These are phyloP conservation scores for Patellifolia procumbens DNA, from an alignment of 179 eudicot genomes.

Conservation along the genomic window DNA sequence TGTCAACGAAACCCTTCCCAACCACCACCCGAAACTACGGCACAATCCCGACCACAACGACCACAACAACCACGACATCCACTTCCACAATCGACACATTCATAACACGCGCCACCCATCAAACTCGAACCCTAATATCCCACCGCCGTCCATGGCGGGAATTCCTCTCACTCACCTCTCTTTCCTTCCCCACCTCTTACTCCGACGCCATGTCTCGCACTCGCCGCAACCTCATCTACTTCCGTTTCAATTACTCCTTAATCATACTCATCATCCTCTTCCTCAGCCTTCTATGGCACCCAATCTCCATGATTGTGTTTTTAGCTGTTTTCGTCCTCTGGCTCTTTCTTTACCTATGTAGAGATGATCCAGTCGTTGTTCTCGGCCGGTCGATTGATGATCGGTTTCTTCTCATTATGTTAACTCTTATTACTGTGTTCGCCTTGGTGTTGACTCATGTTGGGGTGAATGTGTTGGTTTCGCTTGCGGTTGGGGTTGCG, in stretches of 20 bases:
- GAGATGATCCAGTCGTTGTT: conserved; percentile 45
- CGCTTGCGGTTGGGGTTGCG: conserved; percentile 40
- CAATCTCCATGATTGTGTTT: conserved; percentile 69
- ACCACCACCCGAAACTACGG: conserved; percentile 34
- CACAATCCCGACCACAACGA: conserved; percentile 34
- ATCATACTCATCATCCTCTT: conserved; percentile 49
- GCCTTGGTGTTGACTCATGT: conserved; percentile 60
- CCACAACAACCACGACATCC: conserved; percentile 19
- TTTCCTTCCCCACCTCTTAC: conserved; percentile 59
- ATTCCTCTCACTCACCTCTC: conserved; percentile 44
- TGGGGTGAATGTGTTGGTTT: conserved; percentile 56
- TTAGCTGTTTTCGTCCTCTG: conserved; percentile 46
- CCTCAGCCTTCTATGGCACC: conserved; percentile 65
- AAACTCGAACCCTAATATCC: conserved; percentile 40
- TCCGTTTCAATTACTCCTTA: conserved; percentile 68
- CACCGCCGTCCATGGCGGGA: conserved; percentile 67
- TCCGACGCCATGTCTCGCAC: conserved; percentile 46
- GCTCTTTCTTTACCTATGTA: conserved; percentile 53
- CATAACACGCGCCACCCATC: conserved; percentile 41
- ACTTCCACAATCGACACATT: conserved; percentile 27
- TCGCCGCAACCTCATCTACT: conserved; percentile 61
- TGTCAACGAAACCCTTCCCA: conserved; percentile 19
- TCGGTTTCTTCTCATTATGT: conserved; percentile 40
- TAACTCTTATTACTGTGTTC: conserved; percentile 52
- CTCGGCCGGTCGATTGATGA: conserved; percentile 44